Percentiles rank a stretch among this genome's conserved stretches.
Conservation (phyloP, 306 rosid genomes). For the Fagus crenata region DNA sequence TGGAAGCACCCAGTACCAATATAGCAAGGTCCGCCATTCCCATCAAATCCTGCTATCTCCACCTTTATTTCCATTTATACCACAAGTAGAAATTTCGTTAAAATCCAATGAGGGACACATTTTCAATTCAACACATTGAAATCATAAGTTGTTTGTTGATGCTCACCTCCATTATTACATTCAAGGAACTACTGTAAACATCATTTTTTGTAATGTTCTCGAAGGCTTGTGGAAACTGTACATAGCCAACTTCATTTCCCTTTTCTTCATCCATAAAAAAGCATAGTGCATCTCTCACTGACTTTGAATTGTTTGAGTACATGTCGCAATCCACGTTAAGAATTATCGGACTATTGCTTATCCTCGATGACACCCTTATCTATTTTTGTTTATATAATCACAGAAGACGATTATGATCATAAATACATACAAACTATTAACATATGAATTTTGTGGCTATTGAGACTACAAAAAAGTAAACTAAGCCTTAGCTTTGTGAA, state of each 20-base stretch:
- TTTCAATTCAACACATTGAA: not conserved
- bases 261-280: constrained; percentile 9
- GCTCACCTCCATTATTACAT: not conserved
- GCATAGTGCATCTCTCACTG: not conserved
- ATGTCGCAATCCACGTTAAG: constrained; percentile 10
- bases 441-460: not conserved
- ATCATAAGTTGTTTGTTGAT: not conserved
- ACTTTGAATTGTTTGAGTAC: constrained; percentile 8
- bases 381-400: not conserved
- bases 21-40: not conserved
- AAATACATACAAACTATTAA: not conserved
- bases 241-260: not conserved
- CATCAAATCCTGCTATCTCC: constrained; percentile 1
- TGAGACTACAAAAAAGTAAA: not conserved
- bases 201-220: constrained; percentile 4
- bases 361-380: constrained; percentile 15
- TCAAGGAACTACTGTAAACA: not conserved
- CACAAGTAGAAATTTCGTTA: not conserved
- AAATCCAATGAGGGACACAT: not conserved
- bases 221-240: not conserved
- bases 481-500: not conserved
- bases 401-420: not conserved
- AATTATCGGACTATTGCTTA: not conserved
- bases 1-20: not conserved
- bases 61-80: not conserved